Evolutionary conservation across 495 filamentous ascomycete species (phyloP), one percentile per base, ranked within the genome.

Genomic region (Mytilinidion resinicola): DNA sequence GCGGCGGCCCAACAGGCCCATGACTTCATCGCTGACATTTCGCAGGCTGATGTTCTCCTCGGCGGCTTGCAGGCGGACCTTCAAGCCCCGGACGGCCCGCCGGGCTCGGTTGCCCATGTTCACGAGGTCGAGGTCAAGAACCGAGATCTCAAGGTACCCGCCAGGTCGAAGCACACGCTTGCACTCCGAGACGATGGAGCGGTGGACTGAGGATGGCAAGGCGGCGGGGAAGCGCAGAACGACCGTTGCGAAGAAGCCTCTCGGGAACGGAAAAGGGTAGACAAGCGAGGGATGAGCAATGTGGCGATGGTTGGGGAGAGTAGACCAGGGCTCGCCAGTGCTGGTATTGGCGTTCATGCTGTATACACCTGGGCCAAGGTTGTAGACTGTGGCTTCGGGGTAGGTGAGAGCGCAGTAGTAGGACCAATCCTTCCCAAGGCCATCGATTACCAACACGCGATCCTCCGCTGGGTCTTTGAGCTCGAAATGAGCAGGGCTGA

Each of bases 331-430:
- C 96, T 98, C 14, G 84, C 76, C 8, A 9, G 69, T 69, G 17
- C 70, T 70, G 54, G 68, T 74, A 30, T 46, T 44, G 17, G 74
- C 69, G 68, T 76, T 79, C 8, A 49, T 21, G 12, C 57, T 56
- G 1, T 55, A 57, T n/a, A 49, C 19, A 35, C 59, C 63, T 15
- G 82, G 80, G 11, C 82, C 86, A 34, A 92, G 78, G 66, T 89
- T 95, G 77, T 95, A 96, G 57, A 98, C 85, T 17, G 85, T 87
- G 0, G 89, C 88, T 33, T 80, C 80, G 0, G 89, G 88, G 62
- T 98, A 97, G 2, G 91, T 95, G 68, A 96, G 80, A 12, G 93
- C 90, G 50, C 88, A 91, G 70, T 96, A 98, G 73, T 95, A 97
- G 3, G 91, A 96, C 95, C 95, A 99, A 70, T 99, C 68, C 62